Conservation (phyloP, 192 early-diverging fungal species). For the Haplosporangium gracile region DNA sequence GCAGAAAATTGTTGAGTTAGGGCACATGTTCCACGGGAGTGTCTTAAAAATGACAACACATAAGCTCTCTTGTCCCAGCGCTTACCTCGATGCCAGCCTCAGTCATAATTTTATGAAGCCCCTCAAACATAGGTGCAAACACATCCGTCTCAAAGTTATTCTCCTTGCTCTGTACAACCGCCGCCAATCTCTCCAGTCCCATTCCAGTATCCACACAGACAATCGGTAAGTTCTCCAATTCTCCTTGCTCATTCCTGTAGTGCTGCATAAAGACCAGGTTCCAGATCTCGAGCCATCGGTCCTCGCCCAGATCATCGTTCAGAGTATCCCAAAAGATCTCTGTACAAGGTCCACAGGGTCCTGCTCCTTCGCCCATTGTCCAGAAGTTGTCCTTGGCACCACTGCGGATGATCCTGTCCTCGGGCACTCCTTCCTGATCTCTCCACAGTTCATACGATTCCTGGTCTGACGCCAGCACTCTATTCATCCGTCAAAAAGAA, state of each 20-base stretch:
- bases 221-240: slow-evolving; percentile 59
- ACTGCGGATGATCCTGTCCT: slow-evolving; percentile 63
- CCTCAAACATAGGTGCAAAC: slow-evolving; percentile 59
- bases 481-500: slow-evolving; percentile 5
- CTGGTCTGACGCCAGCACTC: slow-evolving; percentile 66
- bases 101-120: slow-evolving; percentile 55
- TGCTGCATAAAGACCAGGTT: slow-evolving; percentile 75
- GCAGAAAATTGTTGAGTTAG: neutral
- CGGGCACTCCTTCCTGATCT: slow-evolving; percentile 63
- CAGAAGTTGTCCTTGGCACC: slow-evolving; percentile 72
- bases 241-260: slow-evolving; percentile 60
- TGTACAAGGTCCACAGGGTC: slow-evolving; percentile 73
- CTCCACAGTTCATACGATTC: slow-evolving; percentile 70
- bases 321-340: slow-evolving; percentile 76
- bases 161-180: slow-evolving; percentile 64
- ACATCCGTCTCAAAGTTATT: slow-evolving; percentile 70
- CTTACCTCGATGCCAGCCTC: slow-evolving; percentile 45
- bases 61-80: neutral
- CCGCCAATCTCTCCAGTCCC: slow-evolving; percentile 68
- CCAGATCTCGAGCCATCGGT: slow-evolving; percentile 74
- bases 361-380: slow-evolving; percentile 74
- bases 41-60: neutral
- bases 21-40: neutral
- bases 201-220: slow-evolving; percentile 74
- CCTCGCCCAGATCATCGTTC: slow-evolving; percentile 55